Conservation (phyloP, 306 rosid species). For the Dryas drummondii region DNA sequence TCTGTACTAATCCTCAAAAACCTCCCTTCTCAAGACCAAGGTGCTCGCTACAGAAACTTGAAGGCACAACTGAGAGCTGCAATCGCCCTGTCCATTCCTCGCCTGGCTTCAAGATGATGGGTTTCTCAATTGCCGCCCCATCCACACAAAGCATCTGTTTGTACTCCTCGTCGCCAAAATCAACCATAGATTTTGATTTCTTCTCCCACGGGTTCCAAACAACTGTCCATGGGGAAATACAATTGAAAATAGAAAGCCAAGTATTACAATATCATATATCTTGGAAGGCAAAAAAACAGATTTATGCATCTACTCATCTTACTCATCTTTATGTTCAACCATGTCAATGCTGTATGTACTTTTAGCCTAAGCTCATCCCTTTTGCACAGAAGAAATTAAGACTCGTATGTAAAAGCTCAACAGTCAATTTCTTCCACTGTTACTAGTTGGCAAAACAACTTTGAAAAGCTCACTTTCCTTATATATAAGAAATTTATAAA, state of each 20-base stretch:
- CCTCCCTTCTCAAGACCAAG: conserved; percentile 50
- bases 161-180: conserved; percentile 88
- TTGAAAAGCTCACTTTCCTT: background rate
- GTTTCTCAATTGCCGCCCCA: conserved; percentile 80
- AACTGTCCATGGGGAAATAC: conserved; percentile 31
- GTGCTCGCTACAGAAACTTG: conserved; percentile 76
- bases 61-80: conserved; percentile 77
- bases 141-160: conserved; percentile 91
- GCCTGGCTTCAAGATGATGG: conserved; percentile 78
- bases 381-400: background rate
- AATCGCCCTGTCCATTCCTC: conserved; percentile 91
- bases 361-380: background rate
- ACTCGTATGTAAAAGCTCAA: background rate
- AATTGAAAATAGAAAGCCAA: background rate
- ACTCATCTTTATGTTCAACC: background rate
- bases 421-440: background rate
- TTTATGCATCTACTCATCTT: background rate
- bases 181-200: conserved; percentile 76
- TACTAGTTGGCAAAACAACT: background rate
- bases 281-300: background rate
- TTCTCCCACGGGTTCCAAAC: conserved; percentile 99
- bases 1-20: conserved; percentile 42
- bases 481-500: no score
- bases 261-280: background rate
- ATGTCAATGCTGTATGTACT: background rate